phyloP scores from a whole-genome alignment of 345 rosid species.

The Chamaenerion angustifolium region DNA sequence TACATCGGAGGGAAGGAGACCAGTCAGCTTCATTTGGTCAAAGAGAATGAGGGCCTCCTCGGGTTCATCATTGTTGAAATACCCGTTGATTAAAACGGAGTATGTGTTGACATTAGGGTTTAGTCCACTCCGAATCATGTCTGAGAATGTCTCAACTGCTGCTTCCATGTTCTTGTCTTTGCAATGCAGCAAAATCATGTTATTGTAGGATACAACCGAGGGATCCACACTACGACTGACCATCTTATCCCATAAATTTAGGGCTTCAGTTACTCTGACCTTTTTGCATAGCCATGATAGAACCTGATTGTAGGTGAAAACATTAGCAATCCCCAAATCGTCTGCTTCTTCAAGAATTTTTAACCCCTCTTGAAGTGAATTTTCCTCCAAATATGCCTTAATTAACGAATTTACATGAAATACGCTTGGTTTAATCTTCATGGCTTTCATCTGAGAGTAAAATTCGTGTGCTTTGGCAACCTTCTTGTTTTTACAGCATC shows the following conservation, averaged over 20 bases:
- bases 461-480: slow-evolving; percentile 49
- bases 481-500: slow-evolving; percentile 41
- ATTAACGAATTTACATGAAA: slow-evolving; percentile 43
- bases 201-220: slow-evolving; percentile 47
- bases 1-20: slow-evolving; percentile 35
- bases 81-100: slow-evolving; percentile 54
- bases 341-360: slow-evolving; percentile 43
- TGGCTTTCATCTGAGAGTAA: slow-evolving; percentile 41
- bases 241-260: slow-evolving; percentile 47
- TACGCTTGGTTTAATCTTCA: slow-evolving; percentile 30
- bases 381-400: slow-evolving; percentile 31
- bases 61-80: slow-evolving; percentile 34
- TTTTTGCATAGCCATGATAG: slow-evolving; percentile 39
- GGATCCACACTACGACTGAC: slow-evolving; percentile 25
- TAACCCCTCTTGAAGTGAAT: slow-evolving; percentile 28
- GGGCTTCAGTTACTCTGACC: slow-evolving; percentile 44
- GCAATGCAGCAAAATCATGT: slow-evolving; percentile 44
- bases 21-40: slow-evolving; percentile 33
- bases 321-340: slow-evolving; percentile 35
- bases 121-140: slow-evolving; percentile 36
- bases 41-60: slow-evolving; percentile 32
- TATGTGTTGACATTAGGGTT: slow-evolving; percentile 48
- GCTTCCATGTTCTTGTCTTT: slow-evolving; percentile 27
- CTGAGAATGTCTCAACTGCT: slow-evolving; percentile 27
- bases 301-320: slow-evolving; percentile 36